Evolutionary conservation across 768 basidiomycete species (phyloP), one percentile per base, ranked within the genome.

Genomic region (Pisolithus microcarpus): DNA sequence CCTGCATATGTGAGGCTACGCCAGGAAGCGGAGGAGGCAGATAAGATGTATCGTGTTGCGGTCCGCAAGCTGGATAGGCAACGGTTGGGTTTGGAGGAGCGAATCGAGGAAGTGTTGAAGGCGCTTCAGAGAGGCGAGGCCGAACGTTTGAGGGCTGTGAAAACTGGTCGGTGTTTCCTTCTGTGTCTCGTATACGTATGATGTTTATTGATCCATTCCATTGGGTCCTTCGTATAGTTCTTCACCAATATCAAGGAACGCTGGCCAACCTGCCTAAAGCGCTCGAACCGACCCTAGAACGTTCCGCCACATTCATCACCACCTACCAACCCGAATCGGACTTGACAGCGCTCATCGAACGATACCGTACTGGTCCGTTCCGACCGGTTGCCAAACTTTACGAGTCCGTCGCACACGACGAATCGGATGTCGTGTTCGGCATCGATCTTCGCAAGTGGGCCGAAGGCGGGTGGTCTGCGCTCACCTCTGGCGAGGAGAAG

Each of bases 351-450:
- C 78, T 95, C 46, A 92, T 96, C 54, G 93, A 96, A 65, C 85
- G 89, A 10, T 91, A 92, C 64, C 81, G 94, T 49, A 95, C 92
- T 1, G 94, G 94, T 1, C 87, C 93, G 0, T 98, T 96, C 82
- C 76, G 87, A 38, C 94, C 94, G 0, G 74, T 72, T 36, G 80
- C 94, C 0, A 90, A 91, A 49, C 72, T 93, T 9, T 97, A 91
- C 67, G 91, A 95, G 62, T 85, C 85, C 4, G 78, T 92, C 30
- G 73, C 85, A 8, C 90, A 90, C 56, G 84, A 87, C 43, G 87
- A 87, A 58, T 79, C 81, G 0, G 92, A 94, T 61, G 87, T 90
- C 26, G 80, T 90, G 9, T 96, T 95, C 64, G 93, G 93, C 10
- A 86, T 94, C 52, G 93, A 96, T 68, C 70, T 96, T 48, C 79